Evolutionary conservation across 2,329 filamentous ascomycete species (phyloP), one percentile per base, ranked within the genome.

Genomic region (Ascocoryne sarcoides): DNA sequence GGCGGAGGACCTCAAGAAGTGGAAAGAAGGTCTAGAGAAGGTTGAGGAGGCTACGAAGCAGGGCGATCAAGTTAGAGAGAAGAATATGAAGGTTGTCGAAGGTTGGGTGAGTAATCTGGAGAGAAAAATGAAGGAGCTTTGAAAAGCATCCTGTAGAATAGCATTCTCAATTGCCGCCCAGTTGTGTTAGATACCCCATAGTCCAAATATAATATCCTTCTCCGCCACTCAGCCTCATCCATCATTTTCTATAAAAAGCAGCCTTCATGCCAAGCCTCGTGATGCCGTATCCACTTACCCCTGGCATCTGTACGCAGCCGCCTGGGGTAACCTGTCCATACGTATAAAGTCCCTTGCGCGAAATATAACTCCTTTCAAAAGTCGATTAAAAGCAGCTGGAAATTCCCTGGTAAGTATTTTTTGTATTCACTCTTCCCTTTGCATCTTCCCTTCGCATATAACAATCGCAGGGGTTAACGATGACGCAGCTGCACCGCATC

Each of bases 91-190:
- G 53, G 73, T 84, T n/a, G 81, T 96, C 46, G 84, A 90, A 51
- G 78, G 76, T 30, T 95, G 89, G 87, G 85, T 96, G 4, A 85
- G 84, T 61, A 85, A 83, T 42, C 64, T 98, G 40, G 90, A 96
- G 65, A 75, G 70, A 54, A 82, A 84, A 62, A 71, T 95, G 60
- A 72, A 72, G 45, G 72, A 71, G 51, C 60, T 58, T 32, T 54
- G 38, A 46, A 44, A n/a, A n/a, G n/a, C n/a, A n/a, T n/a, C 19
- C 28, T 9, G 35, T 23, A 44, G 31, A 32, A 21, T 43, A 40
- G 32, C 21, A 18, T 32, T 32, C 33, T 36, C 14, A 26, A 14
- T 32, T 9, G n/a, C n/a, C n/a, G n/a, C n/a, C n/a, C n/a, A 18
- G 31, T 18, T 45, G 39, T 42, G 48, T 35, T 51, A 51, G 51